Base-by-base conservation (phyloP, 164 flowering plant genomes). In the Magnolia officinalis region DNA sequence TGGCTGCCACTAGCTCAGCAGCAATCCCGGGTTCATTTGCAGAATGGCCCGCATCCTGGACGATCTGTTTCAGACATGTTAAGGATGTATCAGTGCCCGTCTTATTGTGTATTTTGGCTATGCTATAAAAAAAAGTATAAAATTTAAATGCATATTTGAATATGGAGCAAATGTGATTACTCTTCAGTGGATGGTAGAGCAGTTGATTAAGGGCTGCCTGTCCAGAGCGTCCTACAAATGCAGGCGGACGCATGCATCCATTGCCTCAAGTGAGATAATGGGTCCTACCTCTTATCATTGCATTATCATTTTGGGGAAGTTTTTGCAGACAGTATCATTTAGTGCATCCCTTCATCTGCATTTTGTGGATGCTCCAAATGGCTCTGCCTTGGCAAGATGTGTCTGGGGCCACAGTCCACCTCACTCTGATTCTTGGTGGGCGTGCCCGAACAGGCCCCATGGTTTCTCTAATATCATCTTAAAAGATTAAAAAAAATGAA, bases 1-100 rank as follows among this genome's bases (percentile, higher is more conserved):
- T 93, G 74, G 89, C 95, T 77, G 91, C 94, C 74, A 93, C 98
- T 50, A 93, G 91, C 79, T 90, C 93, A 16, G 90, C 90, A 23
- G 95, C 81, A 71, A 85, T 90, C 63, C 95, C 95, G 6, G 86
- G 89, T 80, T 93, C 98, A 76, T 92, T 91, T 19, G 97, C 98
- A 1, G 96, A 94, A 81, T 94, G 98, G 10, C 97, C 97, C 51
- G 98, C 94, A 84, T 92, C 90, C 37, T 81, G 80, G 64, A 90
- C 90, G 52, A 94, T 84, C 98, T 93, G 86, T 74, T 71, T 16
- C 73, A 82, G 23, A n/a, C 68, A 37, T 37, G 20, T 1, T 11
- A 13, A 55, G 61, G 13, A 55, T 55, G 61, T 11, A 55, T 55
- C 61, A 55, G 18, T 55, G 13, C 4, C 13, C 0, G 61, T 16